Conservation (phyloP, 257 asterid genomes). For the Fraxinus americana region DNA sequence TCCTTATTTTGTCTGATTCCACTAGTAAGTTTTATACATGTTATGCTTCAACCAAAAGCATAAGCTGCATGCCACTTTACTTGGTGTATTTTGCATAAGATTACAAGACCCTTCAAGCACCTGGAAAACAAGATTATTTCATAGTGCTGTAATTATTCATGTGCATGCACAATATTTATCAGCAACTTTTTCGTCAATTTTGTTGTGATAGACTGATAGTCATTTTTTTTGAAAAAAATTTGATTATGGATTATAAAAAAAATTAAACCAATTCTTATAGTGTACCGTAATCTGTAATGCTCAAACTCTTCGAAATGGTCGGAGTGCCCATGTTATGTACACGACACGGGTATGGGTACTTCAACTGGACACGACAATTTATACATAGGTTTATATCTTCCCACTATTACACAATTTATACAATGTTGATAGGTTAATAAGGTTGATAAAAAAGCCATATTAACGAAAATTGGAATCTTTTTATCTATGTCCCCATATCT, state of each 20-base stretch:
- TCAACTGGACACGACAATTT: too few relatives aligned
- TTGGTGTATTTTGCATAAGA: constrained; percentile 2
- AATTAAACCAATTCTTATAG: constrained; percentile 4
- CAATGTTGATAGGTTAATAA: too few relatives aligned
- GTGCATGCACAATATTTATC: background rate
- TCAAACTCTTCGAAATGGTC: too few relatives aligned
- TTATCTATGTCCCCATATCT: too few relatives aligned
- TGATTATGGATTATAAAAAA: constrained; percentile 14
- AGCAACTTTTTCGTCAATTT: background rate
- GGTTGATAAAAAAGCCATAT: too few relatives aligned
- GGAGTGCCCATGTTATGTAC: too few relatives aligned
- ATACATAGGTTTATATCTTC: too few relatives aligned
- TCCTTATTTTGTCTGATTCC: constrained; percentile 1
- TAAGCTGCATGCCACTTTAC: background rate
- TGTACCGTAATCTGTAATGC: background rate
- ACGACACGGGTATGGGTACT: too few relatives aligned
- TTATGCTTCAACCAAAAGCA: background rate
- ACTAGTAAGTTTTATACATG: background rate
- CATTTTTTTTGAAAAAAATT: background rate
- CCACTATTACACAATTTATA: too few relatives aligned
- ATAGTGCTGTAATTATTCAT: constrained; percentile 7
- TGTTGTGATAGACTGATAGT: background rate
- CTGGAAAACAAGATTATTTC: constrained; percentile 12
- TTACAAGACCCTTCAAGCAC: background rate
- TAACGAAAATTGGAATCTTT: too few relatives aligned